These are phyloP conservation scores for Termitomyces sp. DNA, from an alignment of 768 basidiomycete genomes.

Conservation along the genomic window DNA sequence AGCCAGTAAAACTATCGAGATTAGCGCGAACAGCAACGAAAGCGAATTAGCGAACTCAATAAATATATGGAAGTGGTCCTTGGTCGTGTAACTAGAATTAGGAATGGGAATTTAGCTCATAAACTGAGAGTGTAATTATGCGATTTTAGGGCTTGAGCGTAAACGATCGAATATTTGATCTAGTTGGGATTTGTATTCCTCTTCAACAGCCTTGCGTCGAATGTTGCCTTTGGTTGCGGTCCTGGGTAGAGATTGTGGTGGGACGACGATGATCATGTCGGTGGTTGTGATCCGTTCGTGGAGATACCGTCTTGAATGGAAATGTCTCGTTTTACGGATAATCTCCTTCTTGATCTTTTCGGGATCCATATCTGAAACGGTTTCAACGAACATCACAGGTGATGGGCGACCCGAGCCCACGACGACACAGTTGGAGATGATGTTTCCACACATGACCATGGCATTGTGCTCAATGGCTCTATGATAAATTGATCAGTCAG, in stretches of 20 bases:
- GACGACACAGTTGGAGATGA: constrained; percentile 73
- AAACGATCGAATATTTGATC: constrained; percentile 48
- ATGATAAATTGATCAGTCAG: constrained; percentile 3
- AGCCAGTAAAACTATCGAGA: not conserved
- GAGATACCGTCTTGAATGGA: constrained; percentile 72
- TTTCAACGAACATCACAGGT: constrained; percentile 74
- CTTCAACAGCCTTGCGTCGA: constrained; percentile 73
- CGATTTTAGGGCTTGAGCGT: constrained; percentile 3
- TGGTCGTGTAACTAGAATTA: not conserved
- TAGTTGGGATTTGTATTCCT: constrained; percentile 51
- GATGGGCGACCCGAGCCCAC: constrained; percentile 76
- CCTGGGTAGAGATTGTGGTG: constrained; percentile 63
- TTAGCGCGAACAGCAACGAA: not conserved
- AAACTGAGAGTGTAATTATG: not conserved
- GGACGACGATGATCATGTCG: constrained; percentile 66
- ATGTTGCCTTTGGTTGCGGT: constrained; percentile 84
- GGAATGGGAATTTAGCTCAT: not conserved
- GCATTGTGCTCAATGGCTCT: constrained; percentile 79
- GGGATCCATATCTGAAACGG: constrained; percentile 47
- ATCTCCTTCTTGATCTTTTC: constrained; percentile 66
- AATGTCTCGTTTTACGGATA: constrained; percentile 66
- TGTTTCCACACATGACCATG: constrained; percentile 56
- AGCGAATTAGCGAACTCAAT: not conserved
- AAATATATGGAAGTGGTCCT: not conserved
- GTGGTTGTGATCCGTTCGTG: constrained; percentile 72